phyloP scores from a whole-genome alignment of 2,329 filamentous ascomycete genomes.

The Amesomyces nigricolor region DNA sequence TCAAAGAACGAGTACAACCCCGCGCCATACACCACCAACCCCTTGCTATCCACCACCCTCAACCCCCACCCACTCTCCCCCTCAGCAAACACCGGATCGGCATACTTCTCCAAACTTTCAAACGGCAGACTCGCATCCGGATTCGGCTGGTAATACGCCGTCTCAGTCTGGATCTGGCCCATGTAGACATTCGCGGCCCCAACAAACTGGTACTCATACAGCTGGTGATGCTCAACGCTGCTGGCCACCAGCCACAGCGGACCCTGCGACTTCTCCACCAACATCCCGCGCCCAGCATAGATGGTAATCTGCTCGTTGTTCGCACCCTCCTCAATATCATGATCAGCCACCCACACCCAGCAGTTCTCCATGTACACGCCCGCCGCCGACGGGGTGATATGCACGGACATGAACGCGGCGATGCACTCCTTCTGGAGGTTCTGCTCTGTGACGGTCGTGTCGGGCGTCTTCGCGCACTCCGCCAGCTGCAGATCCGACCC shows the following conservation, averaged over 20 bases:
- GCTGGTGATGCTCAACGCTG: slow-evolving; percentile 53
- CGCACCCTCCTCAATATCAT: slow-evolving; percentile 27
- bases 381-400: slow-evolving; percentile 32
- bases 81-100: slow-evolving; percentile 45
- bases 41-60: slow-evolving; percentile 47
- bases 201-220: slow-evolving; percentile 59
- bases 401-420: slow-evolving; percentile 36
- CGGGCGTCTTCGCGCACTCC: slow-evolving; percentile 54
- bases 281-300: slow-evolving; percentile 31
- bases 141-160: slow-evolving; percentile 60
- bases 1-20: slow-evolving; percentile 58
- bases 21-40: slow-evolving; percentile 51
- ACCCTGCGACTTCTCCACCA: slow-evolving; percentile 36
- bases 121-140: slow-evolving; percentile 52
- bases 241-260: slow-evolving; percentile 55
- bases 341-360: slow-evolving; percentile 37
- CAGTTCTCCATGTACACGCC: slow-evolving; percentile 36
- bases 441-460: slow-evolving; percentile 21
- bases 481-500: slow-evolving; percentile 63
- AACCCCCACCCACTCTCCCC: slow-evolving; percentile 52
- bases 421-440: slow-evolving; percentile 32
- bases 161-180: slow-evolving; percentile 60
- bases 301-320: slow-evolving; percentile 30
- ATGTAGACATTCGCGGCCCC: slow-evolving; percentile 53
- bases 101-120: slow-evolving; percentile 31